A percentile compares a stretch with the other conserved stretches of the same genome.
phyloP scores from a whole-genome alignment of 108 stramenopile species.

The Fistulifera solaris region DNA sequence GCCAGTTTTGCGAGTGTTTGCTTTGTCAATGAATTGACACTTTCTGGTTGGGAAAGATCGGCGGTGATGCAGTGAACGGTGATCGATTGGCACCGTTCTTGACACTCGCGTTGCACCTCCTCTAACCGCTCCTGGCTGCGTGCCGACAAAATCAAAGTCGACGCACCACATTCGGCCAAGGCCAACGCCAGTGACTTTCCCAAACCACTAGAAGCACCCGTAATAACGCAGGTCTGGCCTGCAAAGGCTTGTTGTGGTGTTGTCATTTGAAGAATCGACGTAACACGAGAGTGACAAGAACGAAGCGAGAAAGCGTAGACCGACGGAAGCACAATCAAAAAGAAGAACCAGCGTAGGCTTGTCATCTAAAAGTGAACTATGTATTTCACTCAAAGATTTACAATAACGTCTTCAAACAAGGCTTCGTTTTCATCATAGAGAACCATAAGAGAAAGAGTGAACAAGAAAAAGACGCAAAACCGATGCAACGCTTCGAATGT shows the following conservation, averaged over 20 bases:
- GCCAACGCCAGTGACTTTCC: slow-evolving; percentile 45
- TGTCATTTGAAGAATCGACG: neutral
- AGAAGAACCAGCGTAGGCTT: neutral
- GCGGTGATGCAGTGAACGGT: slow-evolving; percentile 30
- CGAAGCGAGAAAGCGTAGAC: neutral
- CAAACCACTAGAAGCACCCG: slow-evolving; percentile 73
- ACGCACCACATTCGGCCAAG: slow-evolving; percentile 36
- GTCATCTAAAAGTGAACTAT: no score
- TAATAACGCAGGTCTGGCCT: slow-evolving; percentile 35
- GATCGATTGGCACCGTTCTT: slow-evolving; percentile 3
- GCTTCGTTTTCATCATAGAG: no score
- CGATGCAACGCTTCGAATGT: no score
- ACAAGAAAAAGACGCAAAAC: no score
- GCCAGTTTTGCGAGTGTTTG: slow-evolving; percentile 20
- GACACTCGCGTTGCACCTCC: slow-evolving; percentile 43
- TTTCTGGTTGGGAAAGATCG: slow-evolving; percentile 41
- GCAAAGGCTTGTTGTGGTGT: slow-evolving; percentile 4
- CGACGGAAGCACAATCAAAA: neutral
- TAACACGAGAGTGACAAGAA: no score
- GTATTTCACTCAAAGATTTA: no score
- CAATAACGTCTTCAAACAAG: no score
- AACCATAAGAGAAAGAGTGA: no score
- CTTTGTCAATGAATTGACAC: slow-evolving; percentile 13
- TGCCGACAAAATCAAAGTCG: slow-evolving; percentile 44
- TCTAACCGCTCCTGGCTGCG: slow-evolving; percentile 40